Percentiles rank a stretch among this genome's conserved stretches.
phyloP scores from a whole-genome alignment of 2,329 filamentous ascomycete species.

The Epichloe festucae region DNA sequence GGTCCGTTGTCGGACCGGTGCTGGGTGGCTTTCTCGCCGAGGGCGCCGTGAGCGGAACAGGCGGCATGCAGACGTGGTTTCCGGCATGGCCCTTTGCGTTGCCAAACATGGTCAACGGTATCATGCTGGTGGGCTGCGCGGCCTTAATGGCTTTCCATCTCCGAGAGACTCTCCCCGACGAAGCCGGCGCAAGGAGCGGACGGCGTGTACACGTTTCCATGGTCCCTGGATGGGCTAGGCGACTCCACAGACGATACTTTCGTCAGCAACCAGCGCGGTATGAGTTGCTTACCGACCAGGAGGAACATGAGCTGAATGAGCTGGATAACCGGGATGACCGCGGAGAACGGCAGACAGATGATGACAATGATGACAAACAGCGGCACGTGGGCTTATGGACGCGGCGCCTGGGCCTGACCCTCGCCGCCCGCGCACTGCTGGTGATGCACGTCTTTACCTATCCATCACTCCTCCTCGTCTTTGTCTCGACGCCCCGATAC shows the following conservation, averaged over 20 bases:
- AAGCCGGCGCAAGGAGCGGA: slow-evolving; percentile 30
- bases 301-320: neutral
- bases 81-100: slow-evolving; percentile 37
- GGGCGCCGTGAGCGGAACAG: slow-evolving; percentile 47
- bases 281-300: neutral
- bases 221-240: too few relatives aligned
- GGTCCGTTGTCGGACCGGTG: slow-evolving; percentile 58
- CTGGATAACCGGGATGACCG: neutral
- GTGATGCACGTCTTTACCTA: slow-evolving; percentile 65
- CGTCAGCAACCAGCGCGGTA: slow-evolving; percentile 8
- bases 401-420: slow-evolving; percentile 37
- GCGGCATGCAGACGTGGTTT: slow-evolving; percentile 34
- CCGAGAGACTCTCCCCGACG: slow-evolving; percentile 37
- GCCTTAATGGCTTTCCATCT: slow-evolving; percentile 35
- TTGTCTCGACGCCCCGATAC: slow-evolving; percentile 58
- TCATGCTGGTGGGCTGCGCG: slow-evolving; percentile 31
- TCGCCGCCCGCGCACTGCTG: slow-evolving; percentile 56
- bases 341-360: slow-evolving; percentile 7
- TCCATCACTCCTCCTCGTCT: slow-evolving; percentile 63
- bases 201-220: slow-evolving; percentile 15
- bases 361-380: slow-evolving; percentile 23
- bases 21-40: slow-evolving; percentile 57
- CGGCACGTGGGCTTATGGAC: slow-evolving; percentile 42
- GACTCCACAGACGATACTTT: slow-evolving; percentile 15
- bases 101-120: slow-evolving; percentile 39